Evolutionary conservation across 257 asterid species (phyloP).

Genomic region (Solanum verrucosum): DNA sequence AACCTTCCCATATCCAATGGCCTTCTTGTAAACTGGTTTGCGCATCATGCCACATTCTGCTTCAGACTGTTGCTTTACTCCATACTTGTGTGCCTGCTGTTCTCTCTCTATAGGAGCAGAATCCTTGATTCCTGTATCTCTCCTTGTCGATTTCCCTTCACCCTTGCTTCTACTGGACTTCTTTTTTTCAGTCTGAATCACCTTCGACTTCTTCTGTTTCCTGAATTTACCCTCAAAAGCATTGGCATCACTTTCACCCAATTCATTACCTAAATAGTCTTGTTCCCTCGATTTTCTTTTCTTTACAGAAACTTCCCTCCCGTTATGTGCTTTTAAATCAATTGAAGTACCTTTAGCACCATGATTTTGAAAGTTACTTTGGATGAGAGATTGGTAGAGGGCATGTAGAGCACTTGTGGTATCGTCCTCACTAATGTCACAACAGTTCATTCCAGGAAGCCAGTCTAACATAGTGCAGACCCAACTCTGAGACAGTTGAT

Average conservation of each 20-base stretch:
- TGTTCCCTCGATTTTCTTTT: too few relatives aligned
- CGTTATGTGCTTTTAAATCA: conserved; percentile 15
- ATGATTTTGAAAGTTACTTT: not conserved
- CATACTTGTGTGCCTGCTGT: too few relatives aligned
- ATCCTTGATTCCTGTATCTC: too few relatives aligned
- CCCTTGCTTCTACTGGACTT: too few relatives aligned
- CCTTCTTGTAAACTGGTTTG: too few relatives aligned
- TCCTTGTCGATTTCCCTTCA: too few relatives aligned
- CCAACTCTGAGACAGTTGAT: conserved; percentile 76
- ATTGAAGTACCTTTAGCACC: not conserved
- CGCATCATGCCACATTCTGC: too few relatives aligned
- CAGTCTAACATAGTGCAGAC: conserved; percentile 76
- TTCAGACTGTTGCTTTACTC: too few relatives aligned
- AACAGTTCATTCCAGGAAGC: conserved; percentile 90
- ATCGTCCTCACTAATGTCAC: conserved; percentile 59
- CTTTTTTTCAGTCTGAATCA: not conserved
- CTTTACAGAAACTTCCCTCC: not conserved
- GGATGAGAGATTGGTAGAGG: not conserved
- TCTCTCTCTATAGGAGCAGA: too few relatives aligned
- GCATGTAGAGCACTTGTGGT: conserved; percentile 58
- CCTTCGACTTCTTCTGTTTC: conserved; percentile 37
- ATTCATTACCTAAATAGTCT: too few relatives aligned
- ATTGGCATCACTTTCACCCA: too few relatives aligned
- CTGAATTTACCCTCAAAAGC: conserved; percentile 20
- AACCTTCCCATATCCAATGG: too few relatives aligned